These are phyloP conservation scores for Boletus subparvulus DNA, from an alignment of 768 basidiomycete genomes.

Conservation along the genomic window DNA sequence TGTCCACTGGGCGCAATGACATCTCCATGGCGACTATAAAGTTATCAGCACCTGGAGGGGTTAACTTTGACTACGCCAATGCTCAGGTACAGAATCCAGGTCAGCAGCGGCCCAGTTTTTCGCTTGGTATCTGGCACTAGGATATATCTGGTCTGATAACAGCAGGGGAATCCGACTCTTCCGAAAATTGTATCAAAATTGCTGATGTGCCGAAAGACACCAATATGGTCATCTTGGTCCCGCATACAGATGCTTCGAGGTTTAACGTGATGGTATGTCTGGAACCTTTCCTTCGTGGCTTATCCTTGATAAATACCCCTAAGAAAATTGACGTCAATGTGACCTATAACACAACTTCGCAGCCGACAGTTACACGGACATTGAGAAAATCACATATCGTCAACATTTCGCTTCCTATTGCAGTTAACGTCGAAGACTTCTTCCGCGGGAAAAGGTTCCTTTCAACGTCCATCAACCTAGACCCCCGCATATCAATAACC, in stretches of 20 bases:
- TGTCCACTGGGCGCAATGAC: constrained; percentile 72
- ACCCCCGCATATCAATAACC: neutral
- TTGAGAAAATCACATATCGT: constrained; percentile 56
- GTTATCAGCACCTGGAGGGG: constrained; percentile 54
- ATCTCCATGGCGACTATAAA: constrained; percentile 53
- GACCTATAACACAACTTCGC: constrained; percentile 61
- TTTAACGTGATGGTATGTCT: constrained; percentile 58
- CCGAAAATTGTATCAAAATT: constrained; percentile 47
- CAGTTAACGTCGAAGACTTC: constrained; percentile 95
- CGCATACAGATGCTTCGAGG: constrained; percentile 66
- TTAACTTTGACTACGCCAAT: constrained; percentile 45
- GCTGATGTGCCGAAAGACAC: constrained; percentile 47
- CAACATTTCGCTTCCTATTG: constrained; percentile 73
- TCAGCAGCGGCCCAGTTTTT: constrained; percentile 20
- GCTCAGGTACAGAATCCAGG: constrained; percentile 40
- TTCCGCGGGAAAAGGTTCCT: constrained; percentile 79
- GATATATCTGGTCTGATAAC: constrained; percentile 12
- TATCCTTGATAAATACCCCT: neutral
- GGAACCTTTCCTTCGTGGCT: neutral
- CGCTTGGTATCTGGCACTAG: neutral
- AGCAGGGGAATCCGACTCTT: constrained; percentile 34
- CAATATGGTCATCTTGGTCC: constrained; percentile 51
- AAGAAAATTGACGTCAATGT: constrained; percentile 70
- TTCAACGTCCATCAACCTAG: neutral
- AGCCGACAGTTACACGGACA: constrained; percentile 53